Conservation (phyloP, 129 eudicot genomes). For the Mikania micrantha region DNA sequence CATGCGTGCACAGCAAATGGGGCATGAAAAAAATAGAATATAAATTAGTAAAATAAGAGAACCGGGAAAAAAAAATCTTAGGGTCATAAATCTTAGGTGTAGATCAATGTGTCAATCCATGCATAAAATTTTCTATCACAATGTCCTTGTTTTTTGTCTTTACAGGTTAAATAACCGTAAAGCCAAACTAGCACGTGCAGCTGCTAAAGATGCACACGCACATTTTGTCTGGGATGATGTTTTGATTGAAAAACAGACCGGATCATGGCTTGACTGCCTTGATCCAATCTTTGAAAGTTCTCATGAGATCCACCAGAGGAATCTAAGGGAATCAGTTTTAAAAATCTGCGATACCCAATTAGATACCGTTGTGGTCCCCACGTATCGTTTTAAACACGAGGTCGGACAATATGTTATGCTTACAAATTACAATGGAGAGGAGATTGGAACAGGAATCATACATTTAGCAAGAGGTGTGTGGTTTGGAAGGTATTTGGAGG, state of each 20-base stretch:
- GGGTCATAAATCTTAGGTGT: too few relatives aligned
- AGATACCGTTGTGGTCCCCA: background rate
- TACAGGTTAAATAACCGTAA: constrained; percentile 71
- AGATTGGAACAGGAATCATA: constrained; percentile 45
- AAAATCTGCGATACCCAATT: constrained; percentile 10
- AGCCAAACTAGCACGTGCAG: constrained; percentile 63
- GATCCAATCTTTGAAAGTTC: constrained; percentile 21
- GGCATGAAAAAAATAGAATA: too few relatives aligned
- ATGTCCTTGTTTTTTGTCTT: background rate
- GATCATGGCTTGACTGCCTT: constrained; percentile 15
- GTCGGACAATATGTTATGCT: constrained; percentile 54
- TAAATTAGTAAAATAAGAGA: too few relatives aligned
- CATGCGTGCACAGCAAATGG: too few relatives aligned
- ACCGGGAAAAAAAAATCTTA: too few relatives aligned
- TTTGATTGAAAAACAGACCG: constrained; percentile 33
- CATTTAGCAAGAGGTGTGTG: background rate
- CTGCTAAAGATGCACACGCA: constrained; percentile 50
- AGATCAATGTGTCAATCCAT: too few relatives aligned
- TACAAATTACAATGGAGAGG: constrained; percentile 31
- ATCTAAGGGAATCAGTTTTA: background rate
- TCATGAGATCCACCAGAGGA: constrained; percentile 13
- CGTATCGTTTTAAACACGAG: background rate
- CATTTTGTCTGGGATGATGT: constrained; percentile 21
- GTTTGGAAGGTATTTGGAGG: background rate
- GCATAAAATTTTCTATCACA: background rate